Base-by-base conservation (phyloP, 148 eudicot genomes). In the Fagopyrum homotropicum region DNA sequence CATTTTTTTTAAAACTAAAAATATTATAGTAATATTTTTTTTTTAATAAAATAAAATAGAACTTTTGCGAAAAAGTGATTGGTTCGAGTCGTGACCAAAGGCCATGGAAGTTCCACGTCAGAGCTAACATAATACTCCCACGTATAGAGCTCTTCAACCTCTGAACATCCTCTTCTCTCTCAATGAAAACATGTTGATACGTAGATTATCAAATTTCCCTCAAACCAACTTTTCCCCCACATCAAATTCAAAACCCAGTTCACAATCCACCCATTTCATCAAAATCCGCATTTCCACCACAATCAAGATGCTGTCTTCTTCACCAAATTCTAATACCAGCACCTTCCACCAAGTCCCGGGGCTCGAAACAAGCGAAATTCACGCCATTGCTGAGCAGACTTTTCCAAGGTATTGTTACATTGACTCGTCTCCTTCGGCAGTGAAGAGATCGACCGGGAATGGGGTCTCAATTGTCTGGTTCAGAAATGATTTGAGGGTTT, bases 391-490 rank as follows among this genome's bases (percentile, higher is more conserved):
- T 1, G 85, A 80, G 1, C 80, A 87, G 55, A 85, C 88, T 0
- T 78, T 93, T n/a, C 78, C 72, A 17, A 87, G 97, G 47, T 89
- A 93, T 79, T 63, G 78, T 4, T 4, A 30, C 44, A 78, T 77
- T 43, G 66, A 79, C 5, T 16, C 59, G 14, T 43, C 49, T 40
- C 12, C 47, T 4, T 45, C 80, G 19, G 55, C 77, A n/a, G 70
- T 72, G 16, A 77, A 10, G 66, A 80, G 77, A 72, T 85, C 89
- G 68, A 76, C 49, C 45, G 98, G 98, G 0, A 93, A 82, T 76
- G 98, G 98, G 4, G 77, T 87, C 5, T 72, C 85, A 40, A 88
- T 93, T 79, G 87, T 91, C 70, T 93, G 98, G 98, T 89, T 93
- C 69, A 85, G 98, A 76, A 93, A 89, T 75, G 98, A 91, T 70